Evolutionary conservation across 78 protist species (phyloP).

Genomic region (Andalucia godoyi): DNA sequence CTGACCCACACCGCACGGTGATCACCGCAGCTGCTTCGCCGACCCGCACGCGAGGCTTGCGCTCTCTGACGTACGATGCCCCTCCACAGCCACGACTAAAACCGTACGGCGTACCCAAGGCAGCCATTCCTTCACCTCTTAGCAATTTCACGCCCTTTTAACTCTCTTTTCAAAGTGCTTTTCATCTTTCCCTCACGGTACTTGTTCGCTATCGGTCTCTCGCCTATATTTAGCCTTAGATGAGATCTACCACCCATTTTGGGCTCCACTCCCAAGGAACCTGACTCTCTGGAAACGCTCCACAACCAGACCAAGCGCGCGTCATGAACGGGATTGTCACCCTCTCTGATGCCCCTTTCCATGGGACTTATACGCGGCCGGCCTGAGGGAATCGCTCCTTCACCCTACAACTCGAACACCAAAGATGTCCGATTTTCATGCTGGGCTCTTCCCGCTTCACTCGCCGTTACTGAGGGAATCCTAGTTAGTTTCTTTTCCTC

Average conservation of each 20-base stretch:
- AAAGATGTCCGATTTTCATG: neutral
- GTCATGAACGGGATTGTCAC: conserved; percentile 64
- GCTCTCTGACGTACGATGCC: too few relatives aligned
- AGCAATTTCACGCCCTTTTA: conserved; percentile 50
- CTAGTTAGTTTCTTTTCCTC: conserved; percentile 83
- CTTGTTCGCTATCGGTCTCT: conserved; percentile 84
- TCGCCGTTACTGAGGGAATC: conserved; percentile 84
- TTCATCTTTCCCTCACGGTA: conserved; percentile 86
- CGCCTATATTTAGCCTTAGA: conserved; percentile 56
- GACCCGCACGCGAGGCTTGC: too few relatives aligned
- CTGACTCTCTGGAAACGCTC: conserved; percentile 43
- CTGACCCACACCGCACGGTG: too few relatives aligned
- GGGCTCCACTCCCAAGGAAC: conserved; percentile 74
- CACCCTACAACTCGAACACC: conserved; percentile 14
- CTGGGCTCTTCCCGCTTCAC: conserved; percentile 70
- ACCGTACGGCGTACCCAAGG: too few relatives aligned
- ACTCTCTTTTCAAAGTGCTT: conserved; percentile 81
- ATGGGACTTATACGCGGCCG: conserved; percentile 12
- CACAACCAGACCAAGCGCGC: neutral
- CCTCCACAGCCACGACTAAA: too few relatives aligned
- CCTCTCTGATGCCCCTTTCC: conserved; percentile 61
- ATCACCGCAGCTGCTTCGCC: too few relatives aligned
- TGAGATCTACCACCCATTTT: conserved; percentile 60
- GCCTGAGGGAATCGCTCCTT: neutral
- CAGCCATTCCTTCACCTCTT: neutral